Evolutionary conservation across 345 rosid species (phyloP).

Genomic region (Geranium brycei): DNA sequence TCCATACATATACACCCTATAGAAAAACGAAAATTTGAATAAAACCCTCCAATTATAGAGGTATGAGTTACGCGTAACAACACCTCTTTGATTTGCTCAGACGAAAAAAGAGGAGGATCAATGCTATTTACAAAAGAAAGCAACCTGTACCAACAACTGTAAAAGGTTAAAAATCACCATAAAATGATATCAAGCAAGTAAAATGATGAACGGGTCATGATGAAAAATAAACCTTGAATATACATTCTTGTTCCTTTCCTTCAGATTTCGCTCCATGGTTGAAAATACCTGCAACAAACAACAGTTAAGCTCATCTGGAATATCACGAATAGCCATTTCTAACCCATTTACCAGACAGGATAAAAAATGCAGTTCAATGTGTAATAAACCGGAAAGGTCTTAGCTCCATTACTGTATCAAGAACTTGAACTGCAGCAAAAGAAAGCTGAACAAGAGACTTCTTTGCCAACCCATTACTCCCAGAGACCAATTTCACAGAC

Average conservation of each 20-base stretch:
- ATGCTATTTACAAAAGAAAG: slow-evolving; percentile 36
- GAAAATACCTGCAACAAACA: slow-evolving; percentile 49
- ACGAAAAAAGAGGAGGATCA: slow-evolving; percentile 36
- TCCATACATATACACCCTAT: slow-evolving; percentile 4
- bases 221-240: slow-evolving; percentile 46
- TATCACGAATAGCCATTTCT: not conserved
- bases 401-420: slow-evolving; percentile 43
- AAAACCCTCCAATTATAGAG: not conserved
- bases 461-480: slow-evolving; percentile 22
- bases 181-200: not conserved
- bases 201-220: not conserved
- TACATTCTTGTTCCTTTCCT: slow-evolving; percentile 40
- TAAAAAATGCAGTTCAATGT: not conserved
- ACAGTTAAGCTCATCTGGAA: not conserved
- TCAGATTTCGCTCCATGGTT: slow-evolving; percentile 31
- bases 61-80: slow-evolving; percentile 5
- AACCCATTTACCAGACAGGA: not conserved
- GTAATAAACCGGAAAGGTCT: not conserved
- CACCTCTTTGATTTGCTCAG: slow-evolving; percentile 60
- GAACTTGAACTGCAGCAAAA: slow-evolving; percentile 39
- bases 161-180: not conserved
- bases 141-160: slow-evolving; percentile 35
- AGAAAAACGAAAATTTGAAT: not conserved
- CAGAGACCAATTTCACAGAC: slow-evolving; percentile 34
- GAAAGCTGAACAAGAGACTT: slow-evolving; percentile 36